These are phyloP conservation scores for Kodamaea restingae DNA, from an alignment of 805 yeast genomes.

Conservation along the genomic window DNA sequence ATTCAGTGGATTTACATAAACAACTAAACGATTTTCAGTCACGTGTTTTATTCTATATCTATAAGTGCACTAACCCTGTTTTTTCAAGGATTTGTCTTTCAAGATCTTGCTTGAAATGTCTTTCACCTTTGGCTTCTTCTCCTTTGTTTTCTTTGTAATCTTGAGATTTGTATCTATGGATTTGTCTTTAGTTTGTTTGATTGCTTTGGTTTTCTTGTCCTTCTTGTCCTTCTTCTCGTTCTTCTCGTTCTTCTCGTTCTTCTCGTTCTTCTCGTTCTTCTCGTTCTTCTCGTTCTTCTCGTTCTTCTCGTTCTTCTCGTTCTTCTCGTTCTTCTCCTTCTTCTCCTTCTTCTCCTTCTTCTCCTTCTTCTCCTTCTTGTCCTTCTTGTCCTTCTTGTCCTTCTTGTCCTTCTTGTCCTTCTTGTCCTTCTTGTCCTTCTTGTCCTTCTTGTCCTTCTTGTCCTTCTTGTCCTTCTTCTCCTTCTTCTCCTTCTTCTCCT, in stretches of 20 bases:
- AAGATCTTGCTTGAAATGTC: slow-evolving; percentile 5
- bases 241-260: slow-evolving; percentile 17
- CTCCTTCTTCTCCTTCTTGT: slow-evolving; percentile 5
- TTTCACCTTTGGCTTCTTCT: slow-evolving; percentile 5
- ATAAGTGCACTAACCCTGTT: background rate
- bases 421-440: slow-evolving; percentile 18
- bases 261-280: slow-evolving; percentile 9
- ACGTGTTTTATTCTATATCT: background rate
- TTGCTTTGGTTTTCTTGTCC: slow-evolving; percentile 17
- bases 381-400: slow-evolving; percentile 4
- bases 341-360: slow-evolving; percentile 5
- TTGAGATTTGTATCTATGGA: slow-evolving; percentile 12
- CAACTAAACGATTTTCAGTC: background rate
- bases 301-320: background rate
- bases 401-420: slow-evolving; percentile 21
- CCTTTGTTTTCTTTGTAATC: slow-evolving; percentile 7
- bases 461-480: slow-evolving; percentile 16
- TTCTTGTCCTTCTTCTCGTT: slow-evolving; percentile 8
- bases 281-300: background rate
- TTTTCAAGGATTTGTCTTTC: background rate
- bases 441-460: slow-evolving; percentile 18
- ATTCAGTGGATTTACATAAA: background rate
- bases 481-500: slow-evolving; percentile 25
- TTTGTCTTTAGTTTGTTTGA: too few relatives aligned
- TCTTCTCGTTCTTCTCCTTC: background rate